Evolutionary conservation across 306 rosid species (phyloP), one percentile per base, ranked within the genome.

Genomic region (Bauhinia variegata): DNA sequence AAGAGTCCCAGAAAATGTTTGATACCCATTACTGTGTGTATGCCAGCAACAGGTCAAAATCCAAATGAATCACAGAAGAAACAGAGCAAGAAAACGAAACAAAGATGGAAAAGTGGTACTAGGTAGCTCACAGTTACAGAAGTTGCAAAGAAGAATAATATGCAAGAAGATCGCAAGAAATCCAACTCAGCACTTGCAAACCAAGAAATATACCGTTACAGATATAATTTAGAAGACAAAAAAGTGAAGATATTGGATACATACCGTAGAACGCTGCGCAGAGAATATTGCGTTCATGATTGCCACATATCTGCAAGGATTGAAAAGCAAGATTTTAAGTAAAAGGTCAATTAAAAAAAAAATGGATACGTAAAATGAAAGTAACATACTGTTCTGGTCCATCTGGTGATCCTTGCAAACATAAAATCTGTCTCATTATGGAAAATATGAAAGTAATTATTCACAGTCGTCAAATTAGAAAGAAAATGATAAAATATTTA

Each of bases 241-340:
- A 8, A 68, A 46, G 56, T 28, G 63, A 49, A 70, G 68, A 54
- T 61, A 51, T 15, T 36, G 34, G 36, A 63, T 18, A 60, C 76
- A 60, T 80, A 93, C 99, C 70, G 73, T 53, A 14, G 96, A 93
- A 54, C 76, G 95, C 68, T 93, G 96, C 16, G 99, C 99, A 72
- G 97, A 93, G 70, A 93, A 90, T 77, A 93, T 93, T 42, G 97
- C 67, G 83, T 93, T 93, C 99, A 90, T 88, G 77, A 88, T 82
- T 68, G 99, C 97, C 61, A 93, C 99, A 70, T 93, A 88, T 85
- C 96, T 93, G 95, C 67, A 86, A 78, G 71, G 30, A 51, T 79
- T 69, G 18, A 34, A 18, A 42, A 50, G 47, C 28, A 72, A 48
- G 19, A 66, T 73, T 56, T 32, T 18, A 65, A 17, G 59, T 28